Conservation (phyloP, 2,329 filamentous ascomycete genomes). For the Tolypocladium endophyticum region DNA sequence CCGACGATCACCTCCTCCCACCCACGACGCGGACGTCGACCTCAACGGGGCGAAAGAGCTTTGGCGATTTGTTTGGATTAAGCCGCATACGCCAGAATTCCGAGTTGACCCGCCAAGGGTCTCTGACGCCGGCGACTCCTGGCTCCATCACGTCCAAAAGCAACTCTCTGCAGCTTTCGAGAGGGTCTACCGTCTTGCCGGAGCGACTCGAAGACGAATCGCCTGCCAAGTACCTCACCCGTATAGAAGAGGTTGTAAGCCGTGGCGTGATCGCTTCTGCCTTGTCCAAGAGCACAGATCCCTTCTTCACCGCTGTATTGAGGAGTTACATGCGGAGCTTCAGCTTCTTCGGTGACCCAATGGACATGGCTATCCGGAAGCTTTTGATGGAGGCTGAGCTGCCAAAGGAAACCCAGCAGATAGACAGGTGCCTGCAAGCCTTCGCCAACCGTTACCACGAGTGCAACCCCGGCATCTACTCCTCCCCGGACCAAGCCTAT, state of each 20-base stretch:
- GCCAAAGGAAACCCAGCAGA: slow-evolving; percentile 95
- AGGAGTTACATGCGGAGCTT: slow-evolving; percentile 94
- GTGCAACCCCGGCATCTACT: slow-evolving; percentile 94
- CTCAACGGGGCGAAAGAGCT: slow-evolving; percentile 85
- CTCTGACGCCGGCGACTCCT: slow-evolving; percentile 59
- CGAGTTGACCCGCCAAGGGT: slow-evolving; percentile 60
- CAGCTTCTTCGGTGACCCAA: slow-evolving; percentile 89
- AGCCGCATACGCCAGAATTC: slow-evolving; percentile 72
- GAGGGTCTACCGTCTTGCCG: slow-evolving; percentile 63
- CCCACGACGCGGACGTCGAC: slow-evolving; percentile 67
- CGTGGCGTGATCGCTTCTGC: slow-evolving; percentile 76
- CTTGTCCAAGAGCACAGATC: slow-evolving; percentile 75
- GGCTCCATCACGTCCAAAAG: slow-evolving; percentile 63
- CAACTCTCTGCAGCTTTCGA: slow-evolving; percentile 68
- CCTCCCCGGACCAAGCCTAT: slow-evolving; percentile 87
- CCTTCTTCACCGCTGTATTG: slow-evolving; percentile 73
- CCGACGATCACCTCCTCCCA: slow-evolving; percentile 58
- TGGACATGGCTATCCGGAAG: slow-evolving; percentile 96
- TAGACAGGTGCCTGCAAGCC: slow-evolving; percentile 84
- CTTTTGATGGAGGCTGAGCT: slow-evolving; percentile 93
- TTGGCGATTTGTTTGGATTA: slow-evolving; percentile 77
- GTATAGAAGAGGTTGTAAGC: slow-evolving; percentile 70
- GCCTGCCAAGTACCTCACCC: slow-evolving; percentile 76
- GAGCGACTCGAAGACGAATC: slow-evolving; percentile 80
- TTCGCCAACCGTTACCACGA: slow-evolving; percentile 97